Evolutionary conservation across 1,284 basidiomycete species (phyloP), one percentile per base, ranked within the genome.

Genomic region (Puccinia novopanici): DNA sequence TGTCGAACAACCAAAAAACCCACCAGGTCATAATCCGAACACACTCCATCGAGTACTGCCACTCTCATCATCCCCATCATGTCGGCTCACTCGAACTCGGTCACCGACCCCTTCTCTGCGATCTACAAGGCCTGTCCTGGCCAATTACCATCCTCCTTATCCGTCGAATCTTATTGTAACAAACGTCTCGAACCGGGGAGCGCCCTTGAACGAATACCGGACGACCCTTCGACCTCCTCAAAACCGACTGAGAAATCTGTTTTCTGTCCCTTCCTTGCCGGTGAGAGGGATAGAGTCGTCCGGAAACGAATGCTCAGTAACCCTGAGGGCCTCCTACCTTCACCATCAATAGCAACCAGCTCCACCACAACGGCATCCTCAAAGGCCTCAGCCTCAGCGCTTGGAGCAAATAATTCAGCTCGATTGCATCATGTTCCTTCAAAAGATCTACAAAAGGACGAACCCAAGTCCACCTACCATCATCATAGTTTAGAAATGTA

Each of bases 231-330:
- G 24, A 6, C 24, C 17, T 30, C 68, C 1, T 48, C 63, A n/a
- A 48, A 27, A 45, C 40, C n/a, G 3, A 10, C 50, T 17, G 15
- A 71, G 45, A 70, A 70, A 50, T n/a, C 34, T 50, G 48, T 55
- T 17, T 71, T 71, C 68, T 71, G n/a, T 34, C 68, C 68, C 19
- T 40, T 34, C 13, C 68, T 71, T 27, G 68, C 68, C 52, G 68
- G 68, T 27, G 68, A 71, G 24, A 71, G 68, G 30, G 68, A 71
- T 17, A 71, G 50, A 37, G 68, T 27, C 8, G 52, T 71, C 4
- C 68, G 68, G 3, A 71, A 71, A 37, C 45, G 68, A 34, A 71
- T 71, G 30, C 68, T 71, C 24, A 71, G 68, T 40, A 71, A 71
- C 34, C 68, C 68, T 0, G 68, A 71, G 34, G 54, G 52, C 50